Conservation (phyloP, 768 basidiomycete species). For the Leccinum olivaceopallidum region DNA sequence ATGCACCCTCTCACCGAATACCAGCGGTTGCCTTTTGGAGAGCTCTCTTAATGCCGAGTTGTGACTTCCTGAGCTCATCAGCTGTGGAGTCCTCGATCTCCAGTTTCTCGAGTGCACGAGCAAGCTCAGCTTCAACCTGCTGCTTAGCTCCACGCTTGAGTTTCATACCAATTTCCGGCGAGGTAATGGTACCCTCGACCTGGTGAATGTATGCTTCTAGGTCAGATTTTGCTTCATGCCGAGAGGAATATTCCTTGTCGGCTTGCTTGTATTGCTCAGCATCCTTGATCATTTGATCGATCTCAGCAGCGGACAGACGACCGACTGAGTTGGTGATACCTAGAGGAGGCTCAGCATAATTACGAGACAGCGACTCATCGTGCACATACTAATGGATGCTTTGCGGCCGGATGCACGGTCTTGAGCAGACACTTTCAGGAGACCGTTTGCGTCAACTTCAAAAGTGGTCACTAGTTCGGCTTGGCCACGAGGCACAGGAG, state of each 20-base stretch:
- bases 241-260: constrained; percentile 97
- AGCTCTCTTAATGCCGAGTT: constrained; percentile 93
- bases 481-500: constrained; percentile 99
- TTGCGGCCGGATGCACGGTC: constrained; percentile 99
- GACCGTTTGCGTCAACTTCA: constrained; percentile 99
- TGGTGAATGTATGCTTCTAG: constrained; percentile 98
- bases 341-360: constrained; percentile 30
- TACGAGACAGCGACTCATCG: background rate
- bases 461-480: constrained; percentile 99
- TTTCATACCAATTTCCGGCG: constrained; percentile 96
- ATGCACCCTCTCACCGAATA: constrained; percentile 57
- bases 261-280: constrained; percentile 94
- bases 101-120: constrained; percentile 96
- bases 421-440: constrained; percentile 97
- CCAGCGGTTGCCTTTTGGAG: constrained; percentile 97
- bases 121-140: constrained; percentile 96
- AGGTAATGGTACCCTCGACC: constrained; percentile 94
- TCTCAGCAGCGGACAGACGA: constrained; percentile 95
- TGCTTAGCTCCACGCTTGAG: constrained; percentile 95
- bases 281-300: constrained; percentile 99
- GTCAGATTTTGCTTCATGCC: constrained; percentile 97
- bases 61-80: constrained; percentile 95
- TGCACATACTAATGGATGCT: constrained; percentile 86
- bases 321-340: constrained; percentile 99
- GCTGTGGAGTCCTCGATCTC: constrained; percentile 94